Evolutionary conservation across 2,329 filamentous ascomycete genomes (phyloP).

Genomic region (Orbilia oligospora): DNA sequence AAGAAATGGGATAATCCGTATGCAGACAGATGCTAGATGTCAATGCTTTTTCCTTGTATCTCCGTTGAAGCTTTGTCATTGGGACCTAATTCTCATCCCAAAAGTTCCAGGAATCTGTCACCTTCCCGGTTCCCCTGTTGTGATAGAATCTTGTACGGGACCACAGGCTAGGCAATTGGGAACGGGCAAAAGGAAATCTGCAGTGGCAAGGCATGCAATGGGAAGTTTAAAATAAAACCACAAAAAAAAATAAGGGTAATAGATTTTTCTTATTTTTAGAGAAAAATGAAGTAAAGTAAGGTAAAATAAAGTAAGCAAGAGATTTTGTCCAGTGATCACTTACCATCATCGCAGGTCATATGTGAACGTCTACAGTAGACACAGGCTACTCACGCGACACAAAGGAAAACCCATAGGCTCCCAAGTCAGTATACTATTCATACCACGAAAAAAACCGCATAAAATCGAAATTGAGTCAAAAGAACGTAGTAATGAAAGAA

Average conservation of each 20-base stretch:
- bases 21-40: conserved; percentile 1
- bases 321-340: conserved; percentile 27
- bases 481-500: conserved; percentile 64
- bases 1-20: conserved; percentile 62
- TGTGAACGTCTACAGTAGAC: conserved; percentile 93
- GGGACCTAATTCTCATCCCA: conserved; percentile 30
- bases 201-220: conserved; percentile 63
- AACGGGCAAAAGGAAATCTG: conserved; percentile 54
- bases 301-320: background rate
- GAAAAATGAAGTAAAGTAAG: conserved; percentile 40
- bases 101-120: conserved; percentile 46
- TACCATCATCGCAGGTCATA: conserved; percentile 82
- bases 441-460: conserved; percentile 42
- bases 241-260: conserved; percentile 42
- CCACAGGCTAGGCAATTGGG: conserved; percentile 24
- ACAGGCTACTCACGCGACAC: conserved; percentile 76
- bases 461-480: conserved; percentile 63
- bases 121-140: conserved; percentile 60
- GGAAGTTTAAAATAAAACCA: conserved; percentile 63
- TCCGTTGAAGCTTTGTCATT: conserved; percentile 43
- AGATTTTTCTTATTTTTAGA: background rate
- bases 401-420: conserved; percentile 62
- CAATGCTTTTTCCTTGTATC: conserved; percentile 53
- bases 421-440: conserved; percentile 66
- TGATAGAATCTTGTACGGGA: conserved; percentile 33